These are phyloP conservation scores for Camellia lanceoleosa DNA, from an alignment of 148 eudicot species.

Conservation along the genomic window DNA sequence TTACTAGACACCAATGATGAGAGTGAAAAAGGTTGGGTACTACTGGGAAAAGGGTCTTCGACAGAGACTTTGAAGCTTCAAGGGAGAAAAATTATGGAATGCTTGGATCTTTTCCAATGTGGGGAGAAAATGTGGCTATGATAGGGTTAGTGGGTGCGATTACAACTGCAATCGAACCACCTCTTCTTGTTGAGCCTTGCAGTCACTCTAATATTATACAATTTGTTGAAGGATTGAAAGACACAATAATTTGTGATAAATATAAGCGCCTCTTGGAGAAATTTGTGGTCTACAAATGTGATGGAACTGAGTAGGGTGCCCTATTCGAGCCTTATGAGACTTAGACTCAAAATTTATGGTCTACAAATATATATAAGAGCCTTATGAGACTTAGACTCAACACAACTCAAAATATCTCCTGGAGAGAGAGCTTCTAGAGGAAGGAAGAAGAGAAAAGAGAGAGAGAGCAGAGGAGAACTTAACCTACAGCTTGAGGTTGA, in stretches of 20 bases:
- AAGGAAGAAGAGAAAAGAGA: too few relatives aligned
- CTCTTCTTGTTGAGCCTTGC: slow-evolving; percentile 33
- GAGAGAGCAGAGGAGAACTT: too few relatives aligned
- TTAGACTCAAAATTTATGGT: too few relatives aligned
- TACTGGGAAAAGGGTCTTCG: slow-evolving; percentile 46
- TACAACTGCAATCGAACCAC: slow-evolving; percentile 31
- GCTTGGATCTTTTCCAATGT: slow-evolving; percentile 27
- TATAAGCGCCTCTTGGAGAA: slow-evolving; percentile 49
- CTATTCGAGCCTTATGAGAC: too few relatives aligned
- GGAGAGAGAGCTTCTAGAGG: too few relatives aligned
- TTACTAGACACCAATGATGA: slow-evolving; percentile 29
- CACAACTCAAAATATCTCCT: too few relatives aligned
- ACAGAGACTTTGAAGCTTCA: slow-evolving; percentile 40
- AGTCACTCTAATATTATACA: slow-evolving; percentile 29
- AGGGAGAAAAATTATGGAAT: slow-evolving; percentile 23
- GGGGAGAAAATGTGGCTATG: slow-evolving; percentile 36
- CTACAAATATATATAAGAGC: too few relatives aligned
- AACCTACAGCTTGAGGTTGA: too few relatives aligned
- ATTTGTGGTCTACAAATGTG: slow-evolving; percentile 36
- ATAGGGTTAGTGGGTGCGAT: slow-evolving; percentile 55
- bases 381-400: too few relatives aligned
- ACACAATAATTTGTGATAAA: slow-evolving; percentile 31
- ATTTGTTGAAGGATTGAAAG: slow-evolving; percentile 39
- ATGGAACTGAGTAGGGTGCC: slow-evolving; percentile 12
- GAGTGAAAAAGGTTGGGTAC: slow-evolving; percentile 42